Evolutionary conservation across 331 rosid genomes (phyloP), one percentile per base, ranked within the genome.

Genomic region (Rhamnella rubrinervis): DNA sequence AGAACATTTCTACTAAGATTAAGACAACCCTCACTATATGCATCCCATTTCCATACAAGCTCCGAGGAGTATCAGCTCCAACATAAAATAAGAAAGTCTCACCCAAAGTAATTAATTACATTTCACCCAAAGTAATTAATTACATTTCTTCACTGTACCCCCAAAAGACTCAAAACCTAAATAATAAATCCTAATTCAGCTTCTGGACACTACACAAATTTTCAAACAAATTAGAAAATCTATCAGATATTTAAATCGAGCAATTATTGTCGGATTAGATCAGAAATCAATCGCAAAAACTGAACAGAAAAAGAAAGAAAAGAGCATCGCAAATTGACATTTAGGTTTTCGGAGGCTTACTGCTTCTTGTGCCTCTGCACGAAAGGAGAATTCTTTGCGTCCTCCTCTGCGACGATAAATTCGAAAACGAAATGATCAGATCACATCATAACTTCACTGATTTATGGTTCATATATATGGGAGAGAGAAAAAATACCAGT

Each of bases 361-460:
- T 61, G 64, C 50, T 61, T 61, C 55, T 71, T 71, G 50, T 62
- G 76, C 76, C 69, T 71, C 75, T 71, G 61, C 76, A 71, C 76
- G 59, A 71, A 71, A 8, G 63, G 56, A 26, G 76, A 71, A 55
- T 71, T 71, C 55, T 71, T 71, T 1, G 76, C 76, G 7, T 62
- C 76, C 69, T 71, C 76, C 69, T 71, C 76, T 71, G 76, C 69
- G 37, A 39, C 7, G 6, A 71, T 39, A 15, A 19, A 31, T 39
- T 18, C 11, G 52, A 35, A 50, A 58, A 17, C 3, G 26, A 52
- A 39, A 19, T 21, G 49, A 63, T 25, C 73, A 41, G 37, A 40
- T 56, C 31, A 44, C 18, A 56, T 12, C 17, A 38, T n/a, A 41
- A 15, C 18, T 19, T 5, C 8, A 52, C 35, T 4, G 6, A 55